Conservation (phyloP, 1,284 basidiomycete genomes). For the Microbotryum scabiosae region DNA sequence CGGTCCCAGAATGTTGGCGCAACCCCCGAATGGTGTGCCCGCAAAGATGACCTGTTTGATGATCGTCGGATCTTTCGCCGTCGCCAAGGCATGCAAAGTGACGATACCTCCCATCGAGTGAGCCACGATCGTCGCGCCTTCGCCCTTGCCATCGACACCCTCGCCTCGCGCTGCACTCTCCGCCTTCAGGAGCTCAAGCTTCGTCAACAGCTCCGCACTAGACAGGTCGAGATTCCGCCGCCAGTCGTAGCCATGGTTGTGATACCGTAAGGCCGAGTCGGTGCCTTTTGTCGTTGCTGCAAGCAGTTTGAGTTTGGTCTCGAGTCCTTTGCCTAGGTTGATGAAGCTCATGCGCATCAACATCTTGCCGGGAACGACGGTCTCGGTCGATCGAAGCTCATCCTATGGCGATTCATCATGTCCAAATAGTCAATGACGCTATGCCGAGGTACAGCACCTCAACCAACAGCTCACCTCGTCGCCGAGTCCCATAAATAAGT, state of each 20-base stretch:
- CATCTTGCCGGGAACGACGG: slow-evolving; percentile 35
- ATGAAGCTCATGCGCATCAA: slow-evolving; percentile 35
- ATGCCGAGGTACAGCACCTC: not conserved
- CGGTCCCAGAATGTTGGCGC: slow-evolving; percentile 39
- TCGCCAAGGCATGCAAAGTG: slow-evolving; percentile 37
- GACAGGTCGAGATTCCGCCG: slow-evolving; percentile 24
- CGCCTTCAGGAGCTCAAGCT: slow-evolving; percentile 29
- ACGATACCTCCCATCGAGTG: slow-evolving; percentile 42
- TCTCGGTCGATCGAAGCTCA: slow-evolving; percentile 31
- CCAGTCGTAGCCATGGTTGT: slow-evolving; percentile 40
- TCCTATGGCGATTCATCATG: not conserved
- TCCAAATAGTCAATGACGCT: not conserved
- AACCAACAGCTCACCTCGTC: slow-evolving; percentile 26
- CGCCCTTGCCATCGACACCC: slow-evolving; percentile 17
- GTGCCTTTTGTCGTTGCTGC: not conserved
- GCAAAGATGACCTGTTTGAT: slow-evolving; percentile 38
- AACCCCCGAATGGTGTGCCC: slow-evolving; percentile 37
- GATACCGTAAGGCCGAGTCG: slow-evolving; percentile 22
- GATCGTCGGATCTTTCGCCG: slow-evolving; percentile 34
- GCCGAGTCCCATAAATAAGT: slow-evolving; percentile 35
- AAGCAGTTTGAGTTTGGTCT: slow-evolving; percentile 24
- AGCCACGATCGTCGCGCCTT: slow-evolving; percentile 38
- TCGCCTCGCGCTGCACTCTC: slow-evolving; percentile 25
- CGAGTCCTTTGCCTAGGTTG: slow-evolving; percentile 37
- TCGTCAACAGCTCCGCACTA: slow-evolving; percentile 13